Percentiles rank a stretch among this genome's conserved stretches.
phyloP scores from a whole-genome alignment of 2,329 filamentous ascomycete species.

The Diaporthe sp. region DNA sequence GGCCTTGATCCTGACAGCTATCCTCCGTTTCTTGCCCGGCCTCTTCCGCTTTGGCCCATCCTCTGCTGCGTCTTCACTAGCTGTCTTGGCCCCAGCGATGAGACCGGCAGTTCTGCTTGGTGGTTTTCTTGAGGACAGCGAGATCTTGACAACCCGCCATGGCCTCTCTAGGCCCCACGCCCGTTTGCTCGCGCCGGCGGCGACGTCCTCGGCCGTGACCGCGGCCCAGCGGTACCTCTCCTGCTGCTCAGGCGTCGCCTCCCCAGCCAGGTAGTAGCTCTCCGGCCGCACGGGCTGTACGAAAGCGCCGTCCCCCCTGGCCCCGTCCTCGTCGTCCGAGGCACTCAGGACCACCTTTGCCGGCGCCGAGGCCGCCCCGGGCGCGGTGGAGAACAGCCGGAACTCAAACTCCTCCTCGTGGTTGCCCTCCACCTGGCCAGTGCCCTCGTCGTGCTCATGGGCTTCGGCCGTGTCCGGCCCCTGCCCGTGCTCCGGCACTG shows the following conservation, averaged over 20 bases:
- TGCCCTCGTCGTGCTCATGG: neutral
- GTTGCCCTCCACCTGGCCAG: slow-evolving; percentile 44
- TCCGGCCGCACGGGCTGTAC: slow-evolving; percentile 57
- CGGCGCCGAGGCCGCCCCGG: slow-evolving; percentile 49
- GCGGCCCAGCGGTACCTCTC: slow-evolving; percentile 61
- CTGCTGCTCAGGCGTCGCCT: slow-evolving; percentile 54
- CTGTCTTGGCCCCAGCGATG: slow-evolving; percentile 30
- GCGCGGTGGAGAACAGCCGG: slow-evolving; percentile 66
- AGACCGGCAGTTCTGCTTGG: neutral
- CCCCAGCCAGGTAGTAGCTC: slow-evolving; percentile 64
- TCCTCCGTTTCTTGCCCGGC: slow-evolving; percentile 72
- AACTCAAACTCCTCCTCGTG: slow-evolving; percentile 66
- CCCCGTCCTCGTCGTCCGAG: slow-evolving; percentile 54
- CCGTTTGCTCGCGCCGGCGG: slow-evolving; percentile 57
- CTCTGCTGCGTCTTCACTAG: slow-evolving; percentile 36
- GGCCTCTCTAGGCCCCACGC: slow-evolving; percentile 73
- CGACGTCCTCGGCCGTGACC: slow-evolving; percentile 66
- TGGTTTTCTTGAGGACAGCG: slow-evolving; percentile 48
- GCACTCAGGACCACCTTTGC: slow-evolving; percentile 64
- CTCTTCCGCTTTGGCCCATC: slow-evolving; percentile 57
- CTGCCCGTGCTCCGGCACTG: neutral
- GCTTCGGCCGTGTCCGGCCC: slow-evolving; percentile 7
- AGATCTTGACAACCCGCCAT: slow-evolving; percentile 68
- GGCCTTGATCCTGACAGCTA: slow-evolving; percentile 63
- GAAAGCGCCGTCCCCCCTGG: slow-evolving; percentile 55